Percentiles rank a stretch among this genome's conserved stretches.
Conservation (phyloP, 2,329 filamentous ascomycete species). For the Aspergillus clavatus region DNA sequence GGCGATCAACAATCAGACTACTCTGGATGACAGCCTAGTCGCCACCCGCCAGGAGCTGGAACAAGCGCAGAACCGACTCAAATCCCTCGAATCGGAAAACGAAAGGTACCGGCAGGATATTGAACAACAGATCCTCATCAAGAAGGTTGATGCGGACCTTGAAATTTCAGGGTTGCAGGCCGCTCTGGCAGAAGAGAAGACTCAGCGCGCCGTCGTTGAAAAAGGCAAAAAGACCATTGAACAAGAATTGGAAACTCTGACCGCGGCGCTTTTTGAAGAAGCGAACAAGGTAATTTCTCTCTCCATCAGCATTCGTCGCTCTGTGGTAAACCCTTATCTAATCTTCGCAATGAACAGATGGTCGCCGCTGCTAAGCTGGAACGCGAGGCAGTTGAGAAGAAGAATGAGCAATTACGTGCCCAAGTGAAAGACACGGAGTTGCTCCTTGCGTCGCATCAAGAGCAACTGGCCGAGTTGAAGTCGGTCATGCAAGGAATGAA, state of each 20-base stretch:
- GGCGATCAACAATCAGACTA: conserved; percentile 94
- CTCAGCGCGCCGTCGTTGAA: conserved; percentile 60
- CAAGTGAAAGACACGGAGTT: conserved; percentile 84
- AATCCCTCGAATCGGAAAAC: conserved; percentile 63
- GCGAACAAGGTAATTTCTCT: conserved; percentile 66
- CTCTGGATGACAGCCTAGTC: conserved; percentile 80
- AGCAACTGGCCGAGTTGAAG: conserved; percentile 89
- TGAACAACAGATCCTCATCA: conserved; percentile 68
- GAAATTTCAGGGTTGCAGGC: conserved; percentile 60
- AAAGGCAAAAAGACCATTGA: conserved; percentile 86
- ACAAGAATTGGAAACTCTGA: conserved; percentile 83
- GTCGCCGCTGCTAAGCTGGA: conserved; percentile 84
- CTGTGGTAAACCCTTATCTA: not conserved
- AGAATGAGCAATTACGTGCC: conserved; percentile 79
- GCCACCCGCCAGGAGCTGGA: conserved; percentile 80
- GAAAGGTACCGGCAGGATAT: conserved; percentile 67
- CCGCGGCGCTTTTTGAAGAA: conserved; percentile 92
- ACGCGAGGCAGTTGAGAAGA: conserved; percentile 72
- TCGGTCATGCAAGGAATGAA: conserved; percentile 84
- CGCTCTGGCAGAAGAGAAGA: conserved; percentile 61
- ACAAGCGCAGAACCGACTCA: conserved; percentile 61
- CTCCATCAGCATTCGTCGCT: not conserved
- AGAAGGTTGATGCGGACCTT: conserved; percentile 67
- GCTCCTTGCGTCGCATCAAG: conserved; percentile 82
- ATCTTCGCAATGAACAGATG: conserved; percentile 55